Conservation (phyloP, 768 basidiomycete genomes). For the Hysterangium stoloniferum region DNA sequence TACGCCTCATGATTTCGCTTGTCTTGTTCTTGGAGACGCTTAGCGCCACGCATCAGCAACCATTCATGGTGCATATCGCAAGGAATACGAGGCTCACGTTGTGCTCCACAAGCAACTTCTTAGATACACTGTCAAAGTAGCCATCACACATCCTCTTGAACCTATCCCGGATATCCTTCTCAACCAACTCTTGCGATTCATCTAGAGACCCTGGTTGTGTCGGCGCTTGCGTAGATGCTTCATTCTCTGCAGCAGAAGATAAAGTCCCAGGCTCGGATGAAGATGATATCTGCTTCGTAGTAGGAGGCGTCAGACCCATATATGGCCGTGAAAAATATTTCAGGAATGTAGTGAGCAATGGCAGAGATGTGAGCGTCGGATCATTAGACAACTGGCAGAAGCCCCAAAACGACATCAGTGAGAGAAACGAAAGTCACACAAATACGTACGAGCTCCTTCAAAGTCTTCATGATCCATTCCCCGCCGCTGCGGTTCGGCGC, state of each 20-base stretch:
- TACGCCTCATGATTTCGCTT: constrained; percentile 97
- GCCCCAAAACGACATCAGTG: background rate
- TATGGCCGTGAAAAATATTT: constrained; percentile 88
- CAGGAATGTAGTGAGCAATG: constrained; percentile 84
- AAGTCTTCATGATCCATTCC: constrained; percentile 81
- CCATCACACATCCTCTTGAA: constrained; percentile 91
- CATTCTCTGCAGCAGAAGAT: constrained; percentile 28
- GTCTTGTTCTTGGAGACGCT: constrained; percentile 97
- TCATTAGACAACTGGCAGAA: constrained; percentile 72
- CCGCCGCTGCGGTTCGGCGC: constrained; percentile 63
- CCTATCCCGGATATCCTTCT: constrained; percentile 77
- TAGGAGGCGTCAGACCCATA: constrained; percentile 61
- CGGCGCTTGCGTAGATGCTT: constrained; percentile 19
- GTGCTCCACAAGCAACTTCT: constrained; percentile 88
- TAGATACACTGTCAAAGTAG: constrained; percentile 87
- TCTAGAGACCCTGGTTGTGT: background rate
- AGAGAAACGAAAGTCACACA: background rate
- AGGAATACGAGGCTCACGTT: constrained; percentile 41
- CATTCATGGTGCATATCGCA: background rate
- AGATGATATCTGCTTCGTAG: constrained; percentile 51
- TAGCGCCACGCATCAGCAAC: constrained; percentile 5
- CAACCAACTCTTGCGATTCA: constrained; percentile 63
- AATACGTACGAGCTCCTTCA: constrained; percentile 73
- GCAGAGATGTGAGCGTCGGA: constrained; percentile 77
- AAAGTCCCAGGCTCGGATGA: constrained; percentile 50